Evolutionary conservation across 192 early-diverging fungal species (phyloP).

Genomic region (Diversispora eburnea): DNA sequence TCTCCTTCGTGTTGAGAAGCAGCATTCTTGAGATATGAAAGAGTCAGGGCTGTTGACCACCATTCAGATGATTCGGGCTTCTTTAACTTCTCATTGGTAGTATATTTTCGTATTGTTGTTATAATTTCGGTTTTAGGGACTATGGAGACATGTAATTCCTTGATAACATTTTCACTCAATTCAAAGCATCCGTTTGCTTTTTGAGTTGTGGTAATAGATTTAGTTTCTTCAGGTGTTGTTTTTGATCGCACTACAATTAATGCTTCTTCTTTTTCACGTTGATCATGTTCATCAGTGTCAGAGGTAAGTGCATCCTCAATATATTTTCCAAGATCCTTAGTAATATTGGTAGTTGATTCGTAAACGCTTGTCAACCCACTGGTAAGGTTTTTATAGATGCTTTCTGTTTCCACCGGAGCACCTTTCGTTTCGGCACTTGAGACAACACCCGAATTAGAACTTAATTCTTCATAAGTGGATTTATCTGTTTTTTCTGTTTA

Average conservation of each 20-base stretch:
- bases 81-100: constrained; percentile 3
- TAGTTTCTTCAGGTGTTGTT: no score
- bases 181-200: constrained; percentile 6
- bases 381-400: no score
- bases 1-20: neutral
- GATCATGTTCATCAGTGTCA: neutral
- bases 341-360: no score
- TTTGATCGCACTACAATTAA: neutral
- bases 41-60: neutral
- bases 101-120: neutral
- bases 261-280: neutral
- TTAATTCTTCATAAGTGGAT: no score
- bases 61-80: neutral
- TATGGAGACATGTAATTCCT: neutral
- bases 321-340: neutral
- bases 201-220: neutral
- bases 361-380: no score
- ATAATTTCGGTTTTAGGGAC: neutral
- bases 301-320: neutral
- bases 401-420: no score
- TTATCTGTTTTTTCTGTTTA: no score
- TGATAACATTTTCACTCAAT: neutral
- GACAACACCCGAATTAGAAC: no score
- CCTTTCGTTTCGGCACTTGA: no score
- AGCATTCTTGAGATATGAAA: constrained; percentile 2